Evolutionary conservation across 441 rosid species (phyloP).

Genomic region (Croton laevigatus): DNA sequence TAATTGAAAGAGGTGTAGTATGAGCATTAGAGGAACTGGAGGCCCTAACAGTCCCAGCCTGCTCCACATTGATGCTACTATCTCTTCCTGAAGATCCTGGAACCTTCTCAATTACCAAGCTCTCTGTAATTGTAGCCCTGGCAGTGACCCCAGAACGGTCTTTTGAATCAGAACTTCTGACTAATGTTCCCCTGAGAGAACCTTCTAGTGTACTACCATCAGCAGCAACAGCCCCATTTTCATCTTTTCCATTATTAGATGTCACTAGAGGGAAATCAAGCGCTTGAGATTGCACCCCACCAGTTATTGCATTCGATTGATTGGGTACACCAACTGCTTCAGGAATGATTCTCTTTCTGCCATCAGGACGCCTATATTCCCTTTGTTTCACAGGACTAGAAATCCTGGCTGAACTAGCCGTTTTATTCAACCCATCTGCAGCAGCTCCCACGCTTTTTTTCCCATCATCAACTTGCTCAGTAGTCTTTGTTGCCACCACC

Average conservation of each 20-base stretch:
- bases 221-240: constrained; percentile 38
- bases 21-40: constrained; percentile 40
- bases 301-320: constrained; percentile 44
- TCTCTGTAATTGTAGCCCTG: constrained; percentile 67
- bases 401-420: constrained; percentile 37
- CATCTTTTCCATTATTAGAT: constrained; percentile 44
- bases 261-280: constrained; percentile 40
- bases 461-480: constrained; percentile 51
- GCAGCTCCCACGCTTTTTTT: constrained; percentile 40
- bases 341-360: constrained; percentile 95
- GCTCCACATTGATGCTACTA: constrained; percentile 55
- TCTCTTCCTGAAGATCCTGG: constrained; percentile 45
- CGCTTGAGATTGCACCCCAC: constrained; percentile 37
- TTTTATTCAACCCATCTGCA: constrained; percentile 55
- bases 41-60: constrained; percentile 49
- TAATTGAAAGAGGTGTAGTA: constrained; percentile 45
- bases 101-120: constrained; percentile 85
- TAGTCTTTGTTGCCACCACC: constrained; percentile 39
- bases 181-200: constrained; percentile 43
- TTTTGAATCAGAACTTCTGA: constrained; percentile 51
- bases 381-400: constrained; percentile 87
- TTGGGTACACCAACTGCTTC: constrained; percentile 81
- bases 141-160: constrained; percentile 77
- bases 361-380: constrained; percentile 95
- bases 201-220: constrained; percentile 42